These are phyloP conservation scores for Alternaria longipes DNA, from an alignment of 2,329 filamentous ascomycete genomes.

Conservation along the genomic window DNA sequence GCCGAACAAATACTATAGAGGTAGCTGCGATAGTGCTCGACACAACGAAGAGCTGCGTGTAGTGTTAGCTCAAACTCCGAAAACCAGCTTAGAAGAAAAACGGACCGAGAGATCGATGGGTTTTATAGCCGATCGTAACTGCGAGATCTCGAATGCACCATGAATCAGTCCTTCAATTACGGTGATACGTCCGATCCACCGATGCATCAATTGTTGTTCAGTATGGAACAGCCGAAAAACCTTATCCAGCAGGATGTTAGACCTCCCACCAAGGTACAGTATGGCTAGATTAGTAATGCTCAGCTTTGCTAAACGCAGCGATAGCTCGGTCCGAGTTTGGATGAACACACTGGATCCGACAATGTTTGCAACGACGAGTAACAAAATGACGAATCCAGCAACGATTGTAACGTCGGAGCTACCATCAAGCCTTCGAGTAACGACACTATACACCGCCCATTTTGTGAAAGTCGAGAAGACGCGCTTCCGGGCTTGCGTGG, in stretches of 20 bases:
- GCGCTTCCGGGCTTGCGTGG: not conserved
- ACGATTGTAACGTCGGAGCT: conserved; percentile 1
- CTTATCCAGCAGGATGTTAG: not conserved
- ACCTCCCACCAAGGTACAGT: conserved; percentile 3
- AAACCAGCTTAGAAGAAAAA: no score
- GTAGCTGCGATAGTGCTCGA: not conserved
- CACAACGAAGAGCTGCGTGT: not conserved
- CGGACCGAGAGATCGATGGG: not conserved
- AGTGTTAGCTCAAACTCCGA: not conserved
- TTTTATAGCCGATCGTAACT: not conserved
- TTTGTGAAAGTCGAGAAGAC: not conserved
- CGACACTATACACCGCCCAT: not conserved
- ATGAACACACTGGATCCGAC: not conserved
- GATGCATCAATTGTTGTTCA: conserved; percentile 9
- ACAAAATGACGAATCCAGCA: not conserved
- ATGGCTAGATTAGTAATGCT: not conserved
- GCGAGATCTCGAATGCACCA: not conserved
- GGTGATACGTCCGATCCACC: conserved; percentile 14
- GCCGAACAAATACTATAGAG: not conserved
- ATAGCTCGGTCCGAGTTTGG: not conserved
- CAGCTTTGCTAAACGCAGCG: not conserved
- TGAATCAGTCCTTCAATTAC: not conserved
- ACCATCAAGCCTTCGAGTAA: not conserved
- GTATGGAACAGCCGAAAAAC: not conserved
- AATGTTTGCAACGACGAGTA: not conserved